phyloP scores from a whole-genome alignment of 2,329 filamentous ascomycete genomes.

The Botrytis deweyae region DNA sequence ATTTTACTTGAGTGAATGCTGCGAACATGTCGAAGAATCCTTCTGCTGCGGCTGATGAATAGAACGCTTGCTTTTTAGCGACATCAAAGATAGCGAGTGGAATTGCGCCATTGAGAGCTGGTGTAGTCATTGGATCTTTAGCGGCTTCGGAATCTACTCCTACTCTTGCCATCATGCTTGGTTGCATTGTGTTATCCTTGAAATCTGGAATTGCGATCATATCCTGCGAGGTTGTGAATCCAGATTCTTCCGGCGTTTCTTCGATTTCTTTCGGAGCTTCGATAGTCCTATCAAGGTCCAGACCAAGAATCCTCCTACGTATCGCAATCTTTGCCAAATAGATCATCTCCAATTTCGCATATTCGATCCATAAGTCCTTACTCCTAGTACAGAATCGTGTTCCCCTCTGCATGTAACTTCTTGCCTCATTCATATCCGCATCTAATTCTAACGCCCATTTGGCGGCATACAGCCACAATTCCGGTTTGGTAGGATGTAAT shows the following conservation, averaged over 20 bases:
- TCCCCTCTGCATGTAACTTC: slow-evolving; percentile 85
- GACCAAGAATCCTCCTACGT: slow-evolving; percentile 65
- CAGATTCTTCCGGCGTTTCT: slow-evolving; percentile 45
- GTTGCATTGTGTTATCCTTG: slow-evolving; percentile 45
- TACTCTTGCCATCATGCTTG: slow-evolving; percentile 49
- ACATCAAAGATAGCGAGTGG: slow-evolving; percentile 89
- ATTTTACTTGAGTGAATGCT: slow-evolving; percentile 65
- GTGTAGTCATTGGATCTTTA: slow-evolving; percentile 54
- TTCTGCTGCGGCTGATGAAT: slow-evolving; percentile 64
- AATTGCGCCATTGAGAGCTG: slow-evolving; percentile 88
- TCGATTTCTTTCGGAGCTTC: slow-evolving; percentile 47
- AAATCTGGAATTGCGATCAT: slow-evolving; percentile 57
- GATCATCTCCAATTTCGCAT: slow-evolving; percentile 86
- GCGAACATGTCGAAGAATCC: slow-evolving; percentile 80
- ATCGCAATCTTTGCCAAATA: slow-evolving; percentile 81
- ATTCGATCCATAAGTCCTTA: slow-evolving; percentile 79
- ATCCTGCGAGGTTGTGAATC: slow-evolving; percentile 45
- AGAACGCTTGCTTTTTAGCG: slow-evolving; percentile 74
- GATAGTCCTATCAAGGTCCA: slow-evolving; percentile 51
- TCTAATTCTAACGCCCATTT: slow-evolving; percentile 74
- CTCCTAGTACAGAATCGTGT: slow-evolving; percentile 83
- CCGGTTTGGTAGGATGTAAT: slow-evolving; percentile 79
- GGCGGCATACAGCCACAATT: slow-evolving; percentile 82
- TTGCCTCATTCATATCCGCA: slow-evolving; percentile 82
- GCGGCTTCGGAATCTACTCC: slow-evolving; percentile 50